Evolutionary conservation across 371 early-diverging fungal genomes (phyloP), one percentile per base, ranked within the genome.

Genomic region (Vairimorpha ceranae): DNA sequence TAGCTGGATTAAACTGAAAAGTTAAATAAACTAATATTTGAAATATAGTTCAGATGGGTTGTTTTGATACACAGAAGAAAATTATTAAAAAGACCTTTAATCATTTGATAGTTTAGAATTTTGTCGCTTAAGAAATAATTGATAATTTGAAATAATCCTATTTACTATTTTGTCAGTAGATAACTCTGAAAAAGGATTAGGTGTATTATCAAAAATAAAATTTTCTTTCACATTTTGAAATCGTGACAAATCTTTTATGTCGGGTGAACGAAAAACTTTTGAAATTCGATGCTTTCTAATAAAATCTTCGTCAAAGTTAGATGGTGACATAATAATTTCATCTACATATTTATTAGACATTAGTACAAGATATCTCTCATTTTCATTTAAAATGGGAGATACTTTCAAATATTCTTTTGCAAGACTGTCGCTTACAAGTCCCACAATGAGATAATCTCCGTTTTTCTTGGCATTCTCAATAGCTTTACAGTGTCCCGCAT

Each of bases 401-500:
- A 8, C 32, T 12, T 48, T 61, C 4, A 27, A 41, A 17, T 59
- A 56, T 29, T 66, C 52, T 51, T 58, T 66, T 27, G 48, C 78
- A 83, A 85, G 86, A 78, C 86, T 87, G 84, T 93, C 93, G 75
- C 90, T 90, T 78, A 92, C 92, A 19, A 95, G 86, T 38, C 95
- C 95, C 12, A 92, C 94, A 21, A 95, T 84, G 65, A 95, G 82
- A 72, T 89, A 92, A 82, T 91, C 89, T 52, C 93, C 92, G 54
- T 88, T 81, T 72, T 86, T 88, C 74, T 88, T 90, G 36, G 92
- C 93, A 72, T 89, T 87, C 77, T 88, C 88, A 78, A 95, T 85
- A 80, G 93, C 91, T 83, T 90, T 90, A 78, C 91, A 89, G 82
- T 95, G 94, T 32, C 95, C 95, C 3, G 89, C 86, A 83, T 94